Evolutionary conservation across 1,284 basidiomycete species (phyloP).

Genomic region (Thelephora terrestris): DNA sequence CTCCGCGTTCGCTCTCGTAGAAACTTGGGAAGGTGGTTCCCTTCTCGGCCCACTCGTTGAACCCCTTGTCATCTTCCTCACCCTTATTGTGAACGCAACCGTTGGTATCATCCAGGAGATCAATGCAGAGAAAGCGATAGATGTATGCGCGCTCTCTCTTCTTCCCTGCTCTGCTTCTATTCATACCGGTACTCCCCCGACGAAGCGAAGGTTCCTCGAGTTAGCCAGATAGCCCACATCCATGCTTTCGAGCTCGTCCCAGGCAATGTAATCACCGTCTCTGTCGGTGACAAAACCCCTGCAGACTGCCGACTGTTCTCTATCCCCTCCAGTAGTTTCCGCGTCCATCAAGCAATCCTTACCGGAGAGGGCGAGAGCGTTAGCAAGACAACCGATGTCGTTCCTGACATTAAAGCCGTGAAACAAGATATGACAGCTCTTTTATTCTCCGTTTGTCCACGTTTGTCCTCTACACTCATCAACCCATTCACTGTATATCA

Average conservation of each 20-base stretch:
- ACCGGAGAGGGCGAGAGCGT: conserved; percentile 90
- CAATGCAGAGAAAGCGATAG: conserved; percentile 91
- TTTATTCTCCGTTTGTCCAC: conserved; percentile 67
- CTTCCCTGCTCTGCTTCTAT: conserved; percentile 1
- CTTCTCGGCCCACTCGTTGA: conserved; percentile 83
- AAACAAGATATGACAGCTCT: conserved; percentile 97
- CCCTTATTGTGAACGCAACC: conserved; percentile 87
- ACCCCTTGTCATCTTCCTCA: conserved; percentile 86
- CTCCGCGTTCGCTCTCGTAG: conserved; percentile 81
- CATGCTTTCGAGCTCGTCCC: conserved; percentile 86
- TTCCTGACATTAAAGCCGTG: conserved; percentile 69
- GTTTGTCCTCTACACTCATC: neutral
- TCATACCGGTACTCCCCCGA: conserved; percentile 69
- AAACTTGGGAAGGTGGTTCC: conserved; percentile 58
- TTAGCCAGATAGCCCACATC: conserved; percentile 60
- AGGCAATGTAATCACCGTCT: conserved; percentile 82
- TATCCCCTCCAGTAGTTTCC: conserved; percentile 86
- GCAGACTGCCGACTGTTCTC: conserved; percentile 86
- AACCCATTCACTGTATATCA: neutral
- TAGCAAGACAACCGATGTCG: conserved; percentile 60
- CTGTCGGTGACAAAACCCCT: conserved; percentile 90
- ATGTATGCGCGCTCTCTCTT: conserved; percentile 45
- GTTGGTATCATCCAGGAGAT: conserved; percentile 94
- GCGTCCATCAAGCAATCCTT: conserved; percentile 89
- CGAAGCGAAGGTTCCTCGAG: conserved; percentile 83